Percentiles rank a stretch among this genome's conserved stretches.
Conservation (phyloP, 495 filamentous ascomycete genomes). For the Cercophora newfieldiana region DNA sequence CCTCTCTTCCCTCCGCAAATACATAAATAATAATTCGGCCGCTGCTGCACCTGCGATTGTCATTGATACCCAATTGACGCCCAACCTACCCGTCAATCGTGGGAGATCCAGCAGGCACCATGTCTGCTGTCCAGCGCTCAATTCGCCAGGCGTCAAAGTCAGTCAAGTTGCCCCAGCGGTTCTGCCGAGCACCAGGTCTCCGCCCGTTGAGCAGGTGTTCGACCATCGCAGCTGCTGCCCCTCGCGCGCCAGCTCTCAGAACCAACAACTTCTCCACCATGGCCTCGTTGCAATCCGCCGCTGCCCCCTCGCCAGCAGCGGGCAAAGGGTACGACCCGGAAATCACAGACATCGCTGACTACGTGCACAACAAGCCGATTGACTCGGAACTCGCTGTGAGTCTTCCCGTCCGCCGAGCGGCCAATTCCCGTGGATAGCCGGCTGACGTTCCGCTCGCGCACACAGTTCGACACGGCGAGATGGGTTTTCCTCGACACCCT, state of each 20-base stretch:
- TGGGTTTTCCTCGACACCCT: constrained; percentile 93
- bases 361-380: constrained; percentile 89
- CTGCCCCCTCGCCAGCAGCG: constrained; percentile 49
- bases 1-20: constrained; percentile 3
- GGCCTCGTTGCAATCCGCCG: constrained; percentile 52
- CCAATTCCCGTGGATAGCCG: constrained; percentile 27
- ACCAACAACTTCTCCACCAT: constrained; percentile 57
- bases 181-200: constrained; percentile 25
- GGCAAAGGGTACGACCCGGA: constrained; percentile 77
- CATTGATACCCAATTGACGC: constrained; percentile 17
- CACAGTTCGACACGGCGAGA: constrained; percentile 87
- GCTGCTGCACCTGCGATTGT: background rate
- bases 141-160: constrained; percentile 15
- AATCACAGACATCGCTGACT: constrained; percentile 89
- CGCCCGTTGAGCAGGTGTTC: constrained; percentile 20
- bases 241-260: constrained; percentile 24
- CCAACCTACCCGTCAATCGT: constrained; percentile 2
- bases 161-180: constrained; percentile 17
- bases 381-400: constrained; percentile 89
- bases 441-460: constrained; percentile 21
- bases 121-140: constrained; percentile 16
- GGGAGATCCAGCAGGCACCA: constrained; percentile 1
- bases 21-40: constrained; percentile 1
- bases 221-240: constrained; percentile 18
- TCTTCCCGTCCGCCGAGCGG: constrained; percentile 9